These are phyloP conservation scores for Apiotrichum laibachii DNA, from an alignment of 1,284 basidiomycete genomes.

Conservation along the genomic window DNA sequence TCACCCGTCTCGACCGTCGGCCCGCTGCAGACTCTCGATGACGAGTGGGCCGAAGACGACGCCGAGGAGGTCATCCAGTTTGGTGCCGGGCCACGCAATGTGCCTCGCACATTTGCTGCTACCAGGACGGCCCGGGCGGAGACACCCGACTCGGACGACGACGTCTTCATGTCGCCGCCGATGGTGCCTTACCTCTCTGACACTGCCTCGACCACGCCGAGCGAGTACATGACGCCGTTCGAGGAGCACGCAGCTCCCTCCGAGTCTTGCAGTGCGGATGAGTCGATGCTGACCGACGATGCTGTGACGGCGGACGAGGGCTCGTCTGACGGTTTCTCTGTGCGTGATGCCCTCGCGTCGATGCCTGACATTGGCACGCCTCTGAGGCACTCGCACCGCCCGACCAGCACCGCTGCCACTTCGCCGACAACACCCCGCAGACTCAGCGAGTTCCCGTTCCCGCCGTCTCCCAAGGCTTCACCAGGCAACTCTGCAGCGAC, in stretches of 20 bases:
- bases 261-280: not conserved
- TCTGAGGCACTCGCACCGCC: too few relatives aligned
- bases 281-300: not conserved
- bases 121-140: not conserved
- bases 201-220: not conserved
- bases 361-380: not conserved
- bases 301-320: not conserved
- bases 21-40: not conserved
- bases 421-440: not conserved
- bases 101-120: not conserved
- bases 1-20: not conserved
- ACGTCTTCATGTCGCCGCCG: slow-evolving; percentile 3
- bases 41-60: not conserved
- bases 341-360: not conserved
- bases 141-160: slow-evolving; percentile 4
- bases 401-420: not conserved
- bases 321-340: not conserved
- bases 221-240: not conserved
- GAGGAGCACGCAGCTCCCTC: not conserved
- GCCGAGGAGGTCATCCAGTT: slow-evolving; percentile 1
- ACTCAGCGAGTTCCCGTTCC: not conserved
- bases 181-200: slow-evolving; percentile 1
- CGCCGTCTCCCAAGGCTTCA: not conserved
- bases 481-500: not conserved
- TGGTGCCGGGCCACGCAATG: not conserved